phyloP scores from a whole-genome alignment of 1,139 yeast genomes.

The Lodderomyces theae region DNA sequence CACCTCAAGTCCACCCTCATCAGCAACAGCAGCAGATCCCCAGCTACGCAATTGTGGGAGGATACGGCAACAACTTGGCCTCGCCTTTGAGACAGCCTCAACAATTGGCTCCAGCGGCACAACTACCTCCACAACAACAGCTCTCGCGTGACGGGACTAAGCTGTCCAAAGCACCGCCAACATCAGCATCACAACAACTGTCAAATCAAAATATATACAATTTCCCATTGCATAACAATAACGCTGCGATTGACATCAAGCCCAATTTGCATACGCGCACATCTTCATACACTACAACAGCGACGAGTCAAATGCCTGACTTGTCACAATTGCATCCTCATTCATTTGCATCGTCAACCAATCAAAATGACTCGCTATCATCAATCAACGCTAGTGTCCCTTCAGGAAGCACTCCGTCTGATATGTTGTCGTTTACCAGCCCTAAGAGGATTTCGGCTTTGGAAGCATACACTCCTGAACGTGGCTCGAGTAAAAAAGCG shows the following conservation, averaged over 20 bases:
- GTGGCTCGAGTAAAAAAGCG: conserved; percentile 44
- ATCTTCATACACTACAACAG: conserved; percentile 13
- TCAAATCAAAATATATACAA: conserved; percentile 23
- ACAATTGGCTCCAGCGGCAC: background rate
- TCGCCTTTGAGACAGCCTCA: conserved; percentile 33
- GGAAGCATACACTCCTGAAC: conserved; percentile 81
- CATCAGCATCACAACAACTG: background rate
- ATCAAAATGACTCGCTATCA: conserved; percentile 5
- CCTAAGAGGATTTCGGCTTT: conserved; percentile 62
- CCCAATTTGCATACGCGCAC: conserved; percentile 12
- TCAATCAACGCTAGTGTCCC: conserved; percentile 4
- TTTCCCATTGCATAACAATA: conserved; percentile 29
- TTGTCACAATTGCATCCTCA: conserved; percentile 3
- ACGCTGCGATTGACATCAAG: conserved; percentile 16
- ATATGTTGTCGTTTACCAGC: conserved; percentile 29
- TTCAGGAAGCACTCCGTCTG: conserved; percentile 7
- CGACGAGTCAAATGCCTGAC: conserved; percentile 5
- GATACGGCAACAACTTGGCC: conserved; percentile 23
- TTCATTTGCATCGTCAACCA: conserved; percentile 5
- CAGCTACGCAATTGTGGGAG: conserved; percentile 3
- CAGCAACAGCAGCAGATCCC: conserved; percentile 16
- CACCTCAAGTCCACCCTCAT: background rate
- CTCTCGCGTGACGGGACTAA: conserved; percentile 27
- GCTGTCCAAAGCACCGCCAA: conserved; percentile 32
- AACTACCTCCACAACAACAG: background rate